phyloP scores from a whole-genome alignment of 805 yeast species.

The Wickerhamiella dianesei region DNA sequence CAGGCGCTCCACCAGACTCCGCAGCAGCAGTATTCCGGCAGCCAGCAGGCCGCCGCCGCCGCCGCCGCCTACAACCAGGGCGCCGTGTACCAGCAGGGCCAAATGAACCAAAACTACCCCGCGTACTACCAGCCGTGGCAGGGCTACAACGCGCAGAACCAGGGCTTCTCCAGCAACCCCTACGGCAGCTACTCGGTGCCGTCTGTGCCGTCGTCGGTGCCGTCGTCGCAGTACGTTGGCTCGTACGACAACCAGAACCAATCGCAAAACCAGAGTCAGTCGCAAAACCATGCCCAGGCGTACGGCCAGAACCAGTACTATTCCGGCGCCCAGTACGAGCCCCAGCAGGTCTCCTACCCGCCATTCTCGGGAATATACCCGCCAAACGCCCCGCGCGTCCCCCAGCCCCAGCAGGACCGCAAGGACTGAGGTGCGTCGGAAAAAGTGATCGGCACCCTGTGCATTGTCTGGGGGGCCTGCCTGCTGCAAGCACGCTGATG shows the following conservation, averaged over 20 bases:
- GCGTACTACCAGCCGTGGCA: conserved; percentile 8
- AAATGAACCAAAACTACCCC: neutral
- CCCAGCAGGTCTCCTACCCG: conserved; percentile 1
- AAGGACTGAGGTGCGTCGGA: no score
- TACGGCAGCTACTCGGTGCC: conserved; percentile 3
- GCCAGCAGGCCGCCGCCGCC: conserved; percentile 1
- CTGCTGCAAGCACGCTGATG: no score
- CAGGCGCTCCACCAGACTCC: neutral
- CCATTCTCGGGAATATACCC: neutral
- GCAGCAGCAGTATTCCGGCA: neutral
- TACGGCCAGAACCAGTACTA: neutral
- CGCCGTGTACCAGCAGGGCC: neutral
- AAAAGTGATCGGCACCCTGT: neutral
- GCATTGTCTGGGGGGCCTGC: neutral
- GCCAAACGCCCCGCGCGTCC: neutral
- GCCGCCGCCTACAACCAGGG: neutral
- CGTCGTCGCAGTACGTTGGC: conserved; percentile 6
- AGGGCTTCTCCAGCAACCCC: conserved; percentile 1
- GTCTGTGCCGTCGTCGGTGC: conserved; percentile 5
- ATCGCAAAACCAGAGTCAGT: neutral
- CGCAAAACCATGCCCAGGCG: neutral
- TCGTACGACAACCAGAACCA: conserved; percentile 9
- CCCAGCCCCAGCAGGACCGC: conserved; percentile 2
- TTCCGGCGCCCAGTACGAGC: neutral
- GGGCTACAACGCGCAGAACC: conserved; percentile 6